phyloP scores from a whole-genome alignment of 163 green algal species.

The Scenedesmus sp. region DNA sequence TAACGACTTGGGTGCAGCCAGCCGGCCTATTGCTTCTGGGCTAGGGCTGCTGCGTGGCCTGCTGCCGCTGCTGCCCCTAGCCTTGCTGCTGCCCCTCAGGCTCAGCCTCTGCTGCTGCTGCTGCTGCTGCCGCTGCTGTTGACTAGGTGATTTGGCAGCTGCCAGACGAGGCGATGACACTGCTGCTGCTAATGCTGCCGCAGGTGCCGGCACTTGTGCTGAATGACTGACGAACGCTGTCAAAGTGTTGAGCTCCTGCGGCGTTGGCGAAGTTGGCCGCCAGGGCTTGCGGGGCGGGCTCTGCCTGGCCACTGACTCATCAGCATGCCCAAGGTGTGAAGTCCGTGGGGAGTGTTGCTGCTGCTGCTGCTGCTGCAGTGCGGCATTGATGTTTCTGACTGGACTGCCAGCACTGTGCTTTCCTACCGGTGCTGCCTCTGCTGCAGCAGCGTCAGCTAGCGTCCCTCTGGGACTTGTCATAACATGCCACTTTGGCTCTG shows the following conservation, averaged over 20 bases:
- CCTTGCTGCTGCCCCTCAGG: slow-evolving; percentile 9
- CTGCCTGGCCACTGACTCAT: neutral
- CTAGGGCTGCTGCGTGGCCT: neutral
- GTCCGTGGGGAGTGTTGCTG: neutral
- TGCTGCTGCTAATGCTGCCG: slow-evolving; percentile 2
- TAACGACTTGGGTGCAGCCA: too few species aligned
- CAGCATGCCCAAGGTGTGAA: neutral
- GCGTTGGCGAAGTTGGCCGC: neutral
- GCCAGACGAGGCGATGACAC: neutral
- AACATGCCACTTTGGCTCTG: neutral
- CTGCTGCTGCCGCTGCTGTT: slow-evolving; percentile 20
- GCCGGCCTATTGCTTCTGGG: neutral
- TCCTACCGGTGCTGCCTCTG: neutral
- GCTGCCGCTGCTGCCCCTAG: neutral
- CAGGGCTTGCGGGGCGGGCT: neutral
- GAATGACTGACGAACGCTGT: neutral
- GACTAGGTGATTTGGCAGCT: neutral
- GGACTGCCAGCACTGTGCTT: too few species aligned
- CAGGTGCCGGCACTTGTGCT: neutral
- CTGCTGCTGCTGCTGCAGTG: slow-evolving; percentile 38
- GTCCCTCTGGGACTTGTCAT: neutral
- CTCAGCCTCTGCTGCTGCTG: neutral
- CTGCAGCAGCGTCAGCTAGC: neutral
- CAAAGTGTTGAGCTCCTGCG: neutral
- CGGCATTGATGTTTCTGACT: neutral